These are phyloP conservation scores for Malus fusca DNA, from an alignment of 306 rosid species.

Conservation along the genomic window DNA sequence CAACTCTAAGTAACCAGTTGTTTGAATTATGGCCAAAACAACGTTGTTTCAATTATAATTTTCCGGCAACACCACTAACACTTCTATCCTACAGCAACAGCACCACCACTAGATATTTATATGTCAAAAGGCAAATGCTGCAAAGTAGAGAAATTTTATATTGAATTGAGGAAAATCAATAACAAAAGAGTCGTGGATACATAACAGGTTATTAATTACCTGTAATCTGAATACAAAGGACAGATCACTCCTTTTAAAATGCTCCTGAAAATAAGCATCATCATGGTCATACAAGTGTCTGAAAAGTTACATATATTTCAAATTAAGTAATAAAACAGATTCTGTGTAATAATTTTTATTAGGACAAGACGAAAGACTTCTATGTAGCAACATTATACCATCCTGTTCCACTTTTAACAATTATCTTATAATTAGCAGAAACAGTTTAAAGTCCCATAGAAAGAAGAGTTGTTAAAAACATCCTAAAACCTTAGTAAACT, in stretches of 20 bases:
- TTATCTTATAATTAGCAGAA: not conserved
- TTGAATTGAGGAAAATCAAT: not conserved
- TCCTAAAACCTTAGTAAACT: not conserved
- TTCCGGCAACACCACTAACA: not conserved
- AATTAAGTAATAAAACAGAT: no score
- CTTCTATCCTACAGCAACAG: not conserved
- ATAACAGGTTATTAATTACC: conserved; percentile 41
- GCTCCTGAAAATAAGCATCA: conserved; percentile 60
- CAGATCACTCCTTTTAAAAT: conserved; percentile 74
- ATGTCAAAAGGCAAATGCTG: not conserved
- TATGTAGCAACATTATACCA: no score
- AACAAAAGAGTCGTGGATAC: not conserved
- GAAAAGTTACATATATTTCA: no score
- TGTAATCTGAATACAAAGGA: conserved; percentile 95
- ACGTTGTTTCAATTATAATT: not conserved
- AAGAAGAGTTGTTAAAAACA: not conserved
- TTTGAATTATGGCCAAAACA: not conserved
- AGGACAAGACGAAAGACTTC: no score
- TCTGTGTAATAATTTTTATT: no score
- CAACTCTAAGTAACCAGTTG: not conserved
- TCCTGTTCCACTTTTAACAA: not conserved
- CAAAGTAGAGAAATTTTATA: not conserved
- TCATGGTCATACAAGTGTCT: conserved; percentile 8
- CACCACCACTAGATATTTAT: not conserved
- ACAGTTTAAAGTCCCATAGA: not conserved